Base-by-base conservation (phyloP, 164 flowering plant genomes). In the Tetrastigma voinierianum region DNA sequence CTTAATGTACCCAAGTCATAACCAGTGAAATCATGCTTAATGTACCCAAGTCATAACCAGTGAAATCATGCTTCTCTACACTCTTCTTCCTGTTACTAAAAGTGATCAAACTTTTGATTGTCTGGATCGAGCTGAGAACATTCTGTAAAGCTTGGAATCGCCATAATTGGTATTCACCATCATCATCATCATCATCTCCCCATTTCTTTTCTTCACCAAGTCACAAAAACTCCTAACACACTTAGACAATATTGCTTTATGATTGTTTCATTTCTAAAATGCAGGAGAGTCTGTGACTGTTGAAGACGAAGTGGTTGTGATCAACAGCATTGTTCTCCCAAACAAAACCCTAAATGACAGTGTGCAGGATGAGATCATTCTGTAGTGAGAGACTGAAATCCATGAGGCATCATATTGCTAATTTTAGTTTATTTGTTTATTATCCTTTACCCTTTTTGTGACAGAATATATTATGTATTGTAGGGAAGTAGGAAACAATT, bases 291-390 rank as follows among this genome's bases (percentile, higher is more conserved):
- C 97, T 44, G 99, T 96, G 46, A 73, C 55, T 10, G 98, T 96
- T 24, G 98, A 96, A 76, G 99, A 96, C 77, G 99, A 96, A 83
- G 98, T 90, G 2, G 98, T 93, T 62, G 95, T 95, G 59, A 74
- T 78, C 52, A 92, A 89, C 79, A 81, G 97, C 87, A 86, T 95
- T 74, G 90, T 96, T 55, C 96, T 94, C 46, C 98, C 98, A 48
- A 84, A 91, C 81, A 91, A 94, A 84, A 90, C 91, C 2, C 90
- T 94, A 18, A 91, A 90, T 65, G 74, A 85, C 16, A 87, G 98
- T 59, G 97, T 94, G 69, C 98, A 90, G 60, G 91, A 90, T 21
- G 98, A 94, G 70, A 94, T 94, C 16, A 89, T 94, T 72, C 82
- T 94, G 46, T 91, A 71, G 74, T 54, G 40, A 32, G 48, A 32